phyloP scores from a whole-genome alignment of 495 filamentous ascomycete genomes.

The Podospora anserina region DNA sequence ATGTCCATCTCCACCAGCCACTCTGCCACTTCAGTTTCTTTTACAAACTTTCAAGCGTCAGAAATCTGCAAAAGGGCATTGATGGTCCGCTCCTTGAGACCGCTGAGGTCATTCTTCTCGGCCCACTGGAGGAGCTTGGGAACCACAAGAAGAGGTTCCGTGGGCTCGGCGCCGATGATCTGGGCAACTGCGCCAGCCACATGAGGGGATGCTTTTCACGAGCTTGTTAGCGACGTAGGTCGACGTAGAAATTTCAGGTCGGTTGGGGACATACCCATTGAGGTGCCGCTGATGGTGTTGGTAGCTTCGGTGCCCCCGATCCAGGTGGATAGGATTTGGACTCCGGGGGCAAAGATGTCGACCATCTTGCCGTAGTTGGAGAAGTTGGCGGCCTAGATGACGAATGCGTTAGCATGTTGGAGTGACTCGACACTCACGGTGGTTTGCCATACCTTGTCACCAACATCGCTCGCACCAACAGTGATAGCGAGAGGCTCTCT shows the following conservation, averaged over 20 bases:
- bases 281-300: constrained; percentile 59
- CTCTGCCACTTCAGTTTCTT: too few species aligned
- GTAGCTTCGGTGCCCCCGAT: constrained; percentile 49
- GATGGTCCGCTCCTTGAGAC: not conserved
- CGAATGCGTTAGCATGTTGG: not conserved
- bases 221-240: not conserved
- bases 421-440: too few species aligned
- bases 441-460: constrained; percentile 24
- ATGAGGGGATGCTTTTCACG: constrained; percentile 14
- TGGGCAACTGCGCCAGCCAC: constrained; percentile 12
- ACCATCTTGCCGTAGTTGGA: constrained; percentile 29
- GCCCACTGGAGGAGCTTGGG: constrained; percentile 3
- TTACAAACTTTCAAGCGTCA: not conserved
- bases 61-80: constrained; percentile 8
- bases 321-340: constrained; percentile 51
- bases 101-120: constrained; percentile 1
- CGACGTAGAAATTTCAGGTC: too few species aligned
- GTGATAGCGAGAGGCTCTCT: constrained; percentile 53
- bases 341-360: constrained; percentile 55
- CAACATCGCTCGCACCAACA: constrained; percentile 49
- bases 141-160: not conserved
- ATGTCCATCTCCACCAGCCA: too few species aligned
- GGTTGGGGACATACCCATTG: constrained; percentile 35
- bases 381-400: not conserved
- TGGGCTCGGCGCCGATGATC: not conserved